A percentile compares a stretch with the other conserved stretches of the same genome.
These are phyloP conservation scores for Pseudogymnoascus sp. DNA, from an alignment of 2,329 filamentous ascomycete species.

Conservation along the genomic window DNA sequence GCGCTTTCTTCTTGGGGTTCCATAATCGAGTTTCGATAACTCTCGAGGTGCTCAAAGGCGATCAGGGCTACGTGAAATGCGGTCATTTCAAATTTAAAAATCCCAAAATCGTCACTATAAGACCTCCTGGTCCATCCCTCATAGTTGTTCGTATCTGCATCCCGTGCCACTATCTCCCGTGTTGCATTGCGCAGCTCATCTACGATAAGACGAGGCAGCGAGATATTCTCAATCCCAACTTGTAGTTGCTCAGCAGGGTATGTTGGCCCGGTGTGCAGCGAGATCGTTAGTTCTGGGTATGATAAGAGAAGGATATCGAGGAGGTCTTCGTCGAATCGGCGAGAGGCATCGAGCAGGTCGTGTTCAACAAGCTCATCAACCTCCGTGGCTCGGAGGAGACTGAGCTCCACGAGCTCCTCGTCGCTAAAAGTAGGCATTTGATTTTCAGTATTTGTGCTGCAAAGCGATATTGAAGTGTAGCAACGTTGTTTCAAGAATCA, in stretches of 20 bases:
- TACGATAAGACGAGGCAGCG: slow-evolving; percentile 14
- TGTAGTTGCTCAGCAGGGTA: slow-evolving; percentile 17
- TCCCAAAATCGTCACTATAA: slow-evolving; percentile 10
- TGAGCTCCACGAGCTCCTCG: slow-evolving; percentile 17
- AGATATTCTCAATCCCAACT: slow-evolving; percentile 16
- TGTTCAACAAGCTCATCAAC: slow-evolving; percentile 15
- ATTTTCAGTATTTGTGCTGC: background rate
- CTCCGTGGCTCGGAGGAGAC: slow-evolving; percentile 16
- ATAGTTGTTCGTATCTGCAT: slow-evolving; percentile 10
- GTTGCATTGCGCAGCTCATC: slow-evolving; percentile 13
- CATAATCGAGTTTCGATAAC: slow-evolving; percentile 12
- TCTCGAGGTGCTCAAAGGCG: slow-evolving; percentile 12
- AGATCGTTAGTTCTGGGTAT: slow-evolving; percentile 16
- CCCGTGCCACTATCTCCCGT: slow-evolving; percentile 13
- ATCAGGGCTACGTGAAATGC: slow-evolving; percentile 12
- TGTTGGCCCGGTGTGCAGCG: slow-evolving; percentile 15
- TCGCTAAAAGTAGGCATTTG: slow-evolving; percentile 12
- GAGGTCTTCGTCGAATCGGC: slow-evolving; percentile 12
- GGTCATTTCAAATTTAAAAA: slow-evolving; percentile 12
- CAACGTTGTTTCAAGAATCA: background rate
- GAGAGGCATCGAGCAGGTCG: slow-evolving; percentile 8
- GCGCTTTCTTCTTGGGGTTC: background rate
- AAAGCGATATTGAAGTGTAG: background rate
- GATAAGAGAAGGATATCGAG: slow-evolving; percentile 13
- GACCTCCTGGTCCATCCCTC: slow-evolving; percentile 11